Evolutionary conservation across 257 asterid species (phyloP).

Genomic region (Fraxinus americana): DNA sequence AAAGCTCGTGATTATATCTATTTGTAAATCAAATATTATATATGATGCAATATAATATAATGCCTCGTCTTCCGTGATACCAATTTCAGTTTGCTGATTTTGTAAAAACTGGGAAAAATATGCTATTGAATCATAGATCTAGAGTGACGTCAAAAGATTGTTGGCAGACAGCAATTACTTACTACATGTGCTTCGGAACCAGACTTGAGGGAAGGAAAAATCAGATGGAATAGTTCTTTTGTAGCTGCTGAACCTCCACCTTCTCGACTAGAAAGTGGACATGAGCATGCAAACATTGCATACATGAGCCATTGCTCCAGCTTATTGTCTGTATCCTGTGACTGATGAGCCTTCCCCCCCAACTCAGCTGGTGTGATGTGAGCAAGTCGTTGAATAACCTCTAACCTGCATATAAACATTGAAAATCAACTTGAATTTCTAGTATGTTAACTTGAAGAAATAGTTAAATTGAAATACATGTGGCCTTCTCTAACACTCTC

Average conservation of each 20-base stretch:
- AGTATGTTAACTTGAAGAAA: background rate
- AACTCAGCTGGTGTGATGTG: conserved; percentile 87
- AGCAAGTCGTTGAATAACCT: conserved; percentile 94
- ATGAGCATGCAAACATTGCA: conserved; percentile 96
- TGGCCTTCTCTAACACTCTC: background rate
- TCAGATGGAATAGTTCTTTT: conserved; percentile 92
- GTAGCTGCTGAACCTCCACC: conserved; percentile 85
- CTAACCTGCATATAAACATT: conserved; percentile 60
- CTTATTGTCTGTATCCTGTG: conserved; percentile 94
- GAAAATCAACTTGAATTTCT: conserved; percentile 17
- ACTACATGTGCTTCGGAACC: conserved; percentile 90
- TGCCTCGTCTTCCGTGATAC: background rate
- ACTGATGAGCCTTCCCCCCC: conserved; percentile 97
- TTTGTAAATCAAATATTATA: no score
- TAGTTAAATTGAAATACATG: background rate
- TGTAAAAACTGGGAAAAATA: conserved; percentile 5
- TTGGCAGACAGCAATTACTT: conserved; percentile 45
- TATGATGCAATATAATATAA: background rate
- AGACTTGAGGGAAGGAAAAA: conserved; percentile 90
- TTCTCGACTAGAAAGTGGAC: conserved; percentile 85
- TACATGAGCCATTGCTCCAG: conserved; percentile 99
- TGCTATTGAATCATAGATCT: conserved; percentile 15
- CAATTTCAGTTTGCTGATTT: background rate
- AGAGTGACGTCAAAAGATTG: conserved; percentile 20
- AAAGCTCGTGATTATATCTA: background rate